A percentile compares a stretch with the other conserved stretches of the same genome.
These are phyloP conservation scores for Bisporella sp. DNA, from an alignment of 2,329 filamentous ascomycete genomes.

Conservation along the genomic window DNA sequence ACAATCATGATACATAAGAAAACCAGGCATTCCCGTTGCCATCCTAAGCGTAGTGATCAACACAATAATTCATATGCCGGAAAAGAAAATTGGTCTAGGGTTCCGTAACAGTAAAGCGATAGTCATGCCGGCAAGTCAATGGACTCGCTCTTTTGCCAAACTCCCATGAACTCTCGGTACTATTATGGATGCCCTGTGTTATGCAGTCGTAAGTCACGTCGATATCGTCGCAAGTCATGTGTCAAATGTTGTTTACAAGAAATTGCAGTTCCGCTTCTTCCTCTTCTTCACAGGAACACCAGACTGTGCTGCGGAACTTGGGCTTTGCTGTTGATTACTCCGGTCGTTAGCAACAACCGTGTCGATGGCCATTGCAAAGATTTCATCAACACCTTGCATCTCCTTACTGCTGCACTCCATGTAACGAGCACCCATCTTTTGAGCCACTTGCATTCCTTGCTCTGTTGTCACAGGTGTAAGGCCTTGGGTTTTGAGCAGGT, in stretches of 20 bases:
- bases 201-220: conserved; percentile 27
- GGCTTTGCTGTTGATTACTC: neutral
- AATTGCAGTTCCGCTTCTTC: conserved; percentile 77
- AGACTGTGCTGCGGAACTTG: conserved; percentile 15
- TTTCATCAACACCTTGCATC: conserved; percentile 91
- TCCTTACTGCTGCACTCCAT: conserved; percentile 99
- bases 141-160: conserved; percentile 14
- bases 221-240: conserved; percentile 22
- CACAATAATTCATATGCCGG: conserved; percentile 13
- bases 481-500: conserved; percentile 96
- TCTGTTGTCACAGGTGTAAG: conserved; percentile 89
- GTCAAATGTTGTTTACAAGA: conserved; percentile 47
- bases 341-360: conserved; percentile 76
- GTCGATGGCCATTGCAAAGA: conserved; percentile 87
- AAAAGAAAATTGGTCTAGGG: conserved; percentile 6
- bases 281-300: conserved; percentile 50
- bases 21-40: conserved; percentile 15
- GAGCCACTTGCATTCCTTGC: conserved; percentile 80
- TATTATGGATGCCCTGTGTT: conserved; percentile 19
- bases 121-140: conserved; percentile 1
- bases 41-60: conserved; percentile 18
- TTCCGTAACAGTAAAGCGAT: no score
- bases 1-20: conserved; percentile 28
- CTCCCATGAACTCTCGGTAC: conserved; percentile 11
- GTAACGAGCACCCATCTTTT: conserved; percentile 91